Evolutionary conservation across 2,329 filamentous ascomycete species (phyloP), one percentile per base, ranked within the genome.

Genomic region (Bipolaris gigantea): DNA sequence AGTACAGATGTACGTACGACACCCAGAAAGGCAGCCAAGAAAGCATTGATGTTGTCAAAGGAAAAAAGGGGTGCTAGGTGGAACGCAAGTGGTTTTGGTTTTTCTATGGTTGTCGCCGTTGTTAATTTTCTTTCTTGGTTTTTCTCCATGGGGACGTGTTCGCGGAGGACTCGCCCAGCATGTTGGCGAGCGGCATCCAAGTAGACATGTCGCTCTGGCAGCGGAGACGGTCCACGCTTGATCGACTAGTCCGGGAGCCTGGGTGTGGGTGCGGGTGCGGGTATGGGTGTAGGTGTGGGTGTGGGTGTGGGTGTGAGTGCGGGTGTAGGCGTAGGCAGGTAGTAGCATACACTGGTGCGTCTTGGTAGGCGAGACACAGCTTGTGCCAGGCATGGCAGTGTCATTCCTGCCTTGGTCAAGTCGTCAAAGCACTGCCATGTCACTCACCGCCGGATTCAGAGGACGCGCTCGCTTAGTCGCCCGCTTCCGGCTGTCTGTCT

Each of bases 401-500:
- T 30, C 27, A 13, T 30, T 30, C 10, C 27, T 11, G 27, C 16
- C 16, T 19, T 30, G n/a, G 40, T 54, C 44, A 35, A 50, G 32
- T 47, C 48, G 39, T 50, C 48, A 49, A 58, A 42, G 48, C 50
- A 51, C 50, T 55, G 57, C 55, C 55, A 60, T 52, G 57, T 54
- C 55, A 52, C 55, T 35, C 47, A 51, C 49, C 53, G 56, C 57
- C 54, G 48, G 39, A 57, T 47, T 42, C 21, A 61, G 55, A 32
- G 38, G 39, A 35, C 35, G 43, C 35, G 27, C 47, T 55, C 53
- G 53, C 53, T 55, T 55, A 55, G 41, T 10, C 55, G 52, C 49
- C 62, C 61, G 23, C 30, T 46, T 35, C 34, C 48, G 30, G 47
- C 58, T 55, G 56, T 60, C 58, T 55, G 56, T 60, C 52, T 50